Evolutionary conservation across 305 asterid genomes (phyloP).

Genomic region (Fraxinus xanthoxyloides): DNA sequence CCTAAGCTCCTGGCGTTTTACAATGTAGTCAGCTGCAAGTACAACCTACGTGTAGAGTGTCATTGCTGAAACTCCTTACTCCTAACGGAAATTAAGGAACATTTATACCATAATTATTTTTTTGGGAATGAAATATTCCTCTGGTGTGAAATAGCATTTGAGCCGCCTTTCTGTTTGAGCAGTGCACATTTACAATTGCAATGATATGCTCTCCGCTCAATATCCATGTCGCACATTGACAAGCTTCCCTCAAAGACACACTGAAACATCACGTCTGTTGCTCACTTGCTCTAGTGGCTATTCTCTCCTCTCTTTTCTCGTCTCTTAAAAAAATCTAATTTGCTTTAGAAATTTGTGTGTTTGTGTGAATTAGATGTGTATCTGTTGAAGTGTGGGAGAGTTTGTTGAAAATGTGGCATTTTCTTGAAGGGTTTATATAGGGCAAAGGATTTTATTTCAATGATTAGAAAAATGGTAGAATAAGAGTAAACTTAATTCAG

Average conservation of each 20-base stretch:
- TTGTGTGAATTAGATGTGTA: not conserved
- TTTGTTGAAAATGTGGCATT: not conserved
- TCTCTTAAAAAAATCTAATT: not conserved
- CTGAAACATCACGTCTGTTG: slow-evolving; percentile 26
- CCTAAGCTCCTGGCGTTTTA: not conserved
- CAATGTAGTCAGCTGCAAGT: not conserved
- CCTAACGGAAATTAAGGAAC: slow-evolving; percentile 16
- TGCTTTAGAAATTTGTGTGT: not conserved
- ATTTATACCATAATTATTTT: slow-evolving; percentile 7
- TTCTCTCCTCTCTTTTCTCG: not conserved
- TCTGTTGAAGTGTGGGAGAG: not conserved
- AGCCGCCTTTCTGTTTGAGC: slow-evolving; percentile 21
- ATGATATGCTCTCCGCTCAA: slow-evolving; percentile 39
- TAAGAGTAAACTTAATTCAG: slow-evolving; percentile 10
- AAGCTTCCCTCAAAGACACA: slow-evolving; percentile 33
- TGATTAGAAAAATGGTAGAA: slow-evolving; percentile 23
- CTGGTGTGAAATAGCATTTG: slow-evolving; percentile 16
- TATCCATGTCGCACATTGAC: slow-evolving; percentile 25
- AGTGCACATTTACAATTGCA: slow-evolving; percentile 34
- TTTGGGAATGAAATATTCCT: slow-evolving; percentile 25
- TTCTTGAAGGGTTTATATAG: slow-evolving; percentile 27
- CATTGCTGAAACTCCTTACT: not conserved
- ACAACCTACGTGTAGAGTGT: not conserved
- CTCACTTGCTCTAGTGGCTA: slow-evolving; percentile 26
- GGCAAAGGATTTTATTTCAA: not conserved